Evolutionary conservation across 352 stramenopile genomes (phyloP).

Genomic region (Saprolegnia parasitica): DNA sequence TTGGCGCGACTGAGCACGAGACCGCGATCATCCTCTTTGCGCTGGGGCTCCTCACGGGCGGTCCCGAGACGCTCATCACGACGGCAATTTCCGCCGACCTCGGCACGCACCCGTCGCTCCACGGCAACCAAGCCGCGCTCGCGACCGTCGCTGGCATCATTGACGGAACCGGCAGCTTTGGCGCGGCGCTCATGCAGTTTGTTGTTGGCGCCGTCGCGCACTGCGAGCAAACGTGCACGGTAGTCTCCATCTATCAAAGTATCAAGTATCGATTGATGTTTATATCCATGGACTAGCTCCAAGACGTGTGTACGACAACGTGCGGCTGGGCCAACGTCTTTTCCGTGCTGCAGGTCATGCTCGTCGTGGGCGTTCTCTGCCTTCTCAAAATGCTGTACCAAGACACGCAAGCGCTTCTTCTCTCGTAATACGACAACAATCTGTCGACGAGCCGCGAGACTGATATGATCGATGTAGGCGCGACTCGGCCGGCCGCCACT

Average conservation of each 20-base stretch:
- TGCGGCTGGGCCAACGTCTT: constrained; percentile 17
- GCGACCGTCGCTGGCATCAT: constrained; percentile 35
- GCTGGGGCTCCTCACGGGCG: constrained; percentile 31
- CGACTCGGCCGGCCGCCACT: too few species aligned
- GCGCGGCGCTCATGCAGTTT: constrained; percentile 29
- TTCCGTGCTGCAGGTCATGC: not conserved
- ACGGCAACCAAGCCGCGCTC: constrained; percentile 26
- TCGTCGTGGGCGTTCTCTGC: constrained; percentile 11
- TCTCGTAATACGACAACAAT: too few species aligned
- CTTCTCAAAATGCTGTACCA: not conserved
- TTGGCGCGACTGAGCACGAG: constrained; percentile 19
- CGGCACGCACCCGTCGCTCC: constrained; percentile 28
- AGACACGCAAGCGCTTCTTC: not conserved
- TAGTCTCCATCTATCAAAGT: not conserved
- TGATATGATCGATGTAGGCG: too few species aligned
- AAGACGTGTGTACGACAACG: not conserved
- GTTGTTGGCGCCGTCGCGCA: constrained; percentile 27
- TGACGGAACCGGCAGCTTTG: constrained; percentile 34
- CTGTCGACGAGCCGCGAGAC: too few species aligned
- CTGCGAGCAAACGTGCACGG: not conserved
- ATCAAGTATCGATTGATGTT: too few species aligned
- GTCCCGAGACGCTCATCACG: constrained; percentile 34
- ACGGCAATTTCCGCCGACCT: constrained; percentile 35
- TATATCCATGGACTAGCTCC: too few species aligned
- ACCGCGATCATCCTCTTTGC: constrained; percentile 33